Evolutionary conservation across 2,329 filamentous ascomycete genomes (phyloP).

Genomic region (Trichoderma asperellum): DNA sequence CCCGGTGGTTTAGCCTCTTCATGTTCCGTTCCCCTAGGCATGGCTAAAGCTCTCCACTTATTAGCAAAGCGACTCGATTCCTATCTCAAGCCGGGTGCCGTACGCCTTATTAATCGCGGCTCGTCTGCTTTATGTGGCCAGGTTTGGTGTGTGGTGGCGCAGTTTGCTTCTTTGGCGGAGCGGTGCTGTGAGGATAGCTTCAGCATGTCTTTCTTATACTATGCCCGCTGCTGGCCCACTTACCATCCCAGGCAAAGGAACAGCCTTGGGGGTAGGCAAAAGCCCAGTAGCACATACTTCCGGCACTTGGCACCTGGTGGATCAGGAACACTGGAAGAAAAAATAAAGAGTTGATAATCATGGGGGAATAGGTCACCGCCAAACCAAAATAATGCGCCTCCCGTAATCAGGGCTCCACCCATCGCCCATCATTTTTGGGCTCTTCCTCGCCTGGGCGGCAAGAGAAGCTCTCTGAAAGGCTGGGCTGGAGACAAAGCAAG

Average conservation of each 20-base stretch:
- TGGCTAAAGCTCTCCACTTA: constrained; percentile 19
- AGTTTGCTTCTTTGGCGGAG: not conserved
- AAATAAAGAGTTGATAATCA: not conserved
- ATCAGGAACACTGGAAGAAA: not conserved
- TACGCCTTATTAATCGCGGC: constrained; percentile 10
- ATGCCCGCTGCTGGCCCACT: constrained; percentile 2
- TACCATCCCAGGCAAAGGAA: not conserved
- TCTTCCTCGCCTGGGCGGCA: constrained; percentile 41
- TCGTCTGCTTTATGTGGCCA: not conserved
- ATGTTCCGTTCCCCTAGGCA: constrained; percentile 20
- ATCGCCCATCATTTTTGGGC: constrained; percentile 33
- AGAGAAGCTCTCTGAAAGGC: constrained; percentile 47
- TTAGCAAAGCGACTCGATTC: constrained; percentile 11
- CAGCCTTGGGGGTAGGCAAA: not conserved
- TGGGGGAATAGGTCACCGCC: constrained; percentile 18
- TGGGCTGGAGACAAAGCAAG: constrained; percentile 31
- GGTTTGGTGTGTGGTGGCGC: not conserved
- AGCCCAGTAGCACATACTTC: constrained; percentile 3
- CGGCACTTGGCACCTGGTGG: constrained; percentile 22
- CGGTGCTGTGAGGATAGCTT: not conserved
- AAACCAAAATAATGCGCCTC: constrained; percentile 22
- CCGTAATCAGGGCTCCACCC: constrained; percentile 20
- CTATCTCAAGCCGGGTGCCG: constrained; percentile 7
- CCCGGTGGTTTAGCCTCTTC: constrained; percentile 11
- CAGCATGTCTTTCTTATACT: not conserved